These are phyloP conservation scores for Yarrowia sp. DNA, from an alignment of 805 yeast species.

Conservation along the genomic window DNA sequence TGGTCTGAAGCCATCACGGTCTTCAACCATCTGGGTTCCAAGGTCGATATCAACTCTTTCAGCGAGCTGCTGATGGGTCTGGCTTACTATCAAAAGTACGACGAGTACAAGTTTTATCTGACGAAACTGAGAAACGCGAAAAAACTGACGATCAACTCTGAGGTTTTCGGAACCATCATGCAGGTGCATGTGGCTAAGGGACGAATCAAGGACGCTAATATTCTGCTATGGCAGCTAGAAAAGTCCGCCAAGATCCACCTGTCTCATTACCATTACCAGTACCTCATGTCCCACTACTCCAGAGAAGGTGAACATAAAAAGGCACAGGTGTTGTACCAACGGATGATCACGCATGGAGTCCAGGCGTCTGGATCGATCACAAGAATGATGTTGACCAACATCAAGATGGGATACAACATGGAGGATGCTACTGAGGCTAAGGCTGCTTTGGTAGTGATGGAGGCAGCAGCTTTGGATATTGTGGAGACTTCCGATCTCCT, in stretches of 20 bases:
- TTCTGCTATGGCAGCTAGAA: neutral
- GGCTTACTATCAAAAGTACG: neutral
- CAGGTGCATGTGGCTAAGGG: neutral
- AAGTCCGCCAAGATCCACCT: neutral
- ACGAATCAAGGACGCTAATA: neutral
- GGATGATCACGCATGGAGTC: neutral
- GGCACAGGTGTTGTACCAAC: neutral
- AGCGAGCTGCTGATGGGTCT: neutral
- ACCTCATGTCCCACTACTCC: neutral
- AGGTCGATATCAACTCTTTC: neutral
- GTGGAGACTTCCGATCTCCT: neutral
- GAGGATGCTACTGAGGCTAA: neutral
- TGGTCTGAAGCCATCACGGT: conserved; percentile 7
- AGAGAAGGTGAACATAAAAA: neutral
- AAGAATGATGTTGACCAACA: neutral
- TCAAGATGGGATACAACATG: neutral
- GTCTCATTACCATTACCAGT: neutral
- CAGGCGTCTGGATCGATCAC: neutral
- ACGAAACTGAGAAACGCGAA: neutral
- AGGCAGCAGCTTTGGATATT: conserved; percentile 1
- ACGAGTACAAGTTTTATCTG: neutral
- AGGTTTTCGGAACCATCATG: neutral
- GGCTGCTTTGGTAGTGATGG: conserved; percentile 9
- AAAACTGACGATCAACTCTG: neutral
- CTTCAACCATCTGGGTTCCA: neutral